These are phyloP conservation scores for Pseudogymnoascus verrucosus DNA, from an alignment of 2,329 filamentous ascomycete species.

Conservation along the genomic window DNA sequence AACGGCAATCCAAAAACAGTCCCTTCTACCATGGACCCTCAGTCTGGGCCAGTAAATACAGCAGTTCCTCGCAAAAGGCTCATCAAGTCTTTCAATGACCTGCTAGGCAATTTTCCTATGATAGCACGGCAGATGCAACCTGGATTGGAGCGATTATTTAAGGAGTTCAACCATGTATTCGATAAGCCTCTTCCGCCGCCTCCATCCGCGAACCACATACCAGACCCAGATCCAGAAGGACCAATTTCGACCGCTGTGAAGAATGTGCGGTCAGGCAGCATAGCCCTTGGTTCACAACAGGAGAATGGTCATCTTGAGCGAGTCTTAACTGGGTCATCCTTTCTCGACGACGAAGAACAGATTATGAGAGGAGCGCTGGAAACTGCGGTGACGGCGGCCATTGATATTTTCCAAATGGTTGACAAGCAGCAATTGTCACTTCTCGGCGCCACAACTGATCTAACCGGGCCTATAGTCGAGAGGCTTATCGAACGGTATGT, in stretches of 20 bases:
- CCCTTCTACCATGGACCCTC: conserved; percentile 12
- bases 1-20: conserved; percentile 12
- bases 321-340: conserved; percentile 30
- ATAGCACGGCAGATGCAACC: conserved; percentile 95
- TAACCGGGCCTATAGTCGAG: conserved; percentile 88
- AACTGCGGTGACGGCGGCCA: conserved; percentile 84
- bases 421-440: conserved; percentile 93
- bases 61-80: conserved; percentile 70
- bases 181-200: conserved; percentile 69
- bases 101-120: conserved; percentile 87
- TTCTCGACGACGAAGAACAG: conserved; percentile 84
- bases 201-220: conserved; percentile 52
- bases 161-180: conserved; percentile 78
- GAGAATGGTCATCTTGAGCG: conserved; percentile 27
- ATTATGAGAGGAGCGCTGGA: conserved; percentile 83
- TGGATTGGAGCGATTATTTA: conserved; percentile 80
- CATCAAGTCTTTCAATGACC: conserved; percentile 80
- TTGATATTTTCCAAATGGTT: conserved; percentile 90
- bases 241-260: conserved; percentile 48
- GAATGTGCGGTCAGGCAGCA: conserved; percentile 45
- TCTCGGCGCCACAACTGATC: conserved; percentile 82
- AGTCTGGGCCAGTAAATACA: conserved; percentile 1
- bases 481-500: conserved; percentile 92
- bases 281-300: background rate
- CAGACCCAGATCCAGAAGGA: conserved; percentile 50